Evolutionary conservation across 2,329 filamentous ascomycete genomes (phyloP).

Genomic region (Alternaria postmessia): DNA sequence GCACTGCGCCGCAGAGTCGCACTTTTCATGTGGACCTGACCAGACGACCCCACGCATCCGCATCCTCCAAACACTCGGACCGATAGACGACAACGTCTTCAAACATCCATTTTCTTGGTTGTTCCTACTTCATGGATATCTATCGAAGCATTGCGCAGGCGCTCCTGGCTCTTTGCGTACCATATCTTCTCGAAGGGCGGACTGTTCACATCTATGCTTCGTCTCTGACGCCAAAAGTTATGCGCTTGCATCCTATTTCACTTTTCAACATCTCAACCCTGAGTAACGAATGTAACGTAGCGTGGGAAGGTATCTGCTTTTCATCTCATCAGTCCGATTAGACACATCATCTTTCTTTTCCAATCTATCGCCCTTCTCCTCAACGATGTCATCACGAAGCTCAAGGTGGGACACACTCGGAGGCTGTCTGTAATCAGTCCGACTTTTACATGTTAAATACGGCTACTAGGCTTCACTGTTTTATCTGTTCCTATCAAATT

Average conservation of each 20-base stretch:
- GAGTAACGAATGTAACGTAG: constrained; percentile 35
- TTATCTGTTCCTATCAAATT: background rate
- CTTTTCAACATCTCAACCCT: constrained; percentile 5
- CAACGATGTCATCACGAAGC: background rate
- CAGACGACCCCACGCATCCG: background rate
- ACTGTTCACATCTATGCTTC: background rate
- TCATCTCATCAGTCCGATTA: background rate
- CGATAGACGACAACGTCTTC: background rate
- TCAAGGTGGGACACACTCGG: background rate
- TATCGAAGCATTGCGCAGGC: background rate
- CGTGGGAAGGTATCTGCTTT: constrained; percentile 29
- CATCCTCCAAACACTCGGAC: background rate
- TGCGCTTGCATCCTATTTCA: background rate
- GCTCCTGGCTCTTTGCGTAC: background rate
- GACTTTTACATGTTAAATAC: background rate
- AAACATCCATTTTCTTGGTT: background rate
- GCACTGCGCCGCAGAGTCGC: background rate
- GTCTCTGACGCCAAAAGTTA: constrained; percentile 3
- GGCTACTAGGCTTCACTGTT: background rate
- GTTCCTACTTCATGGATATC: background rate
- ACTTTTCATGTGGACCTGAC: background rate
- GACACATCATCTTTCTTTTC: background rate
- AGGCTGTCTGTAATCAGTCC: background rate
- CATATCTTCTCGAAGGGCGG: background rate
- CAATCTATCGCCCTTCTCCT: background rate